A percentile compares a stretch with the other conserved stretches of the same genome.
Conservation (phyloP, 768 basidiomycete genomes). For the Suillus hirtellus region DNA sequence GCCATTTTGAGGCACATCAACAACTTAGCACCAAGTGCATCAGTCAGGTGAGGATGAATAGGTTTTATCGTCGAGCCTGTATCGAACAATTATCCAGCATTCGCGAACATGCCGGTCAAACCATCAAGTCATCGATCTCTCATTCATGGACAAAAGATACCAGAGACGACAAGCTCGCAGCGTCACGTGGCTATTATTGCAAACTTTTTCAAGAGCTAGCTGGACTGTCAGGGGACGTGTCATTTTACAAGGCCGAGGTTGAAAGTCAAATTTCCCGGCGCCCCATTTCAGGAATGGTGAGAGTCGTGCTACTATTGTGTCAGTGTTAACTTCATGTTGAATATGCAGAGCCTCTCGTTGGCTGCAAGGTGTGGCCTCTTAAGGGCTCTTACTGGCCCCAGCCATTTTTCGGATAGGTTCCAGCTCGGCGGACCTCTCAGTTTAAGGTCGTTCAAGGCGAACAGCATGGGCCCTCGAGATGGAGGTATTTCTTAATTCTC, state of each 20-base stretch:
- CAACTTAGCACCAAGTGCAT: slow-evolving; percentile 71
- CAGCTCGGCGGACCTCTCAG: slow-evolving; percentile 91
- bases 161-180: slow-evolving; percentile 66
- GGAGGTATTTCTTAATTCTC: slow-evolving; percentile 37
- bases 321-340: background rate
- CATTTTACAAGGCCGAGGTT: slow-evolving; percentile 72
- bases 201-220: slow-evolving; percentile 72
- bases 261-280: slow-evolving; percentile 64
- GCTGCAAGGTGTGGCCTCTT: slow-evolving; percentile 73
- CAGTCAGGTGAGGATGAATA: slow-evolving; percentile 60
- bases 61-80: background rate
- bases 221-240: slow-evolving; percentile 78
- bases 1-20: slow-evolving; percentile 75
- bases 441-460: slow-evolving; percentile 73
- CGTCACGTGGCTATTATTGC: slow-evolving; percentile 60
- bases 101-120: slow-evolving; percentile 78
- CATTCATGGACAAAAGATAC: slow-evolving; percentile 79
- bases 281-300: slow-evolving; percentile 58
- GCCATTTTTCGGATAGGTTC: slow-evolving; percentile 81
- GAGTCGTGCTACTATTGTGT: slow-evolving; percentile 26
- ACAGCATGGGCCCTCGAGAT: slow-evolving; percentile 78
- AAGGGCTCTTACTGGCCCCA: slow-evolving; percentile 54
- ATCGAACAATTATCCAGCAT: slow-evolving; percentile 35
- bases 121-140: slow-evolving; percentile 79
- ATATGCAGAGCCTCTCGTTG: slow-evolving; percentile 69